These are phyloP conservation scores for Gonium pectorale DNA, from an alignment of 139 green algal genomes.

Conservation along the genomic window DNA sequence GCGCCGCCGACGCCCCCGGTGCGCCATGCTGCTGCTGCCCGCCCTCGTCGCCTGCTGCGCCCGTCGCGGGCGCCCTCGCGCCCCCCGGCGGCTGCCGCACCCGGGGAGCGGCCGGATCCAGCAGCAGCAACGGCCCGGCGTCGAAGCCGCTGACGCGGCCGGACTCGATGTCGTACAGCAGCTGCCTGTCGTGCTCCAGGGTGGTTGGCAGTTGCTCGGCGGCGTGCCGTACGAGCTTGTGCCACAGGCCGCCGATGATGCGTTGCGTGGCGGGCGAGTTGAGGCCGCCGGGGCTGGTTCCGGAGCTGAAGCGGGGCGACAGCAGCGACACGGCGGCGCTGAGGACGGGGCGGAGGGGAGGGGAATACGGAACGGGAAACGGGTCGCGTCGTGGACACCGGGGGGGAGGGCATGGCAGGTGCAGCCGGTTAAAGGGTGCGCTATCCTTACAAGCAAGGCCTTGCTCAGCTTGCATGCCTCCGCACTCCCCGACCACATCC, in stretches of 20 bases:
- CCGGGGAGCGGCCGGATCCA: background rate
- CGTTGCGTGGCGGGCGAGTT: constrained; percentile 37
- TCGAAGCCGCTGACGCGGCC: background rate
- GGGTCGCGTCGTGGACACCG: background rate
- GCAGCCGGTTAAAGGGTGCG: no score
- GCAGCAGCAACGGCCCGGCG: background rate
- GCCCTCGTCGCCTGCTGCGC: no score
- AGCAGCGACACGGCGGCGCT: constrained; percentile 21
- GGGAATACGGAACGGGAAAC: no score
- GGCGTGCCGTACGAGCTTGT: constrained; percentile 37
- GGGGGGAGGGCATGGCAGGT: background rate
- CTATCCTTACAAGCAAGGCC: no score
- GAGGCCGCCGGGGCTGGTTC: background rate
- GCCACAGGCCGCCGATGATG: constrained; percentile 30
- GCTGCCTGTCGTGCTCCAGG: background rate
- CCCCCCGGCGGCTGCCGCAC: no score
- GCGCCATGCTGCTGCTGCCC: no score
- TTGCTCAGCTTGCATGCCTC: no score
- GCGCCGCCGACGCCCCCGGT: no score
- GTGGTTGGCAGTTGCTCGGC: constrained; percentile 12
- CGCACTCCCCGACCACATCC: no score
- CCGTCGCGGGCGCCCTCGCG: no score
- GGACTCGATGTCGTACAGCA: background rate
- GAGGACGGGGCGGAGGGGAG: background rate
- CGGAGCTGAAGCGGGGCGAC: background rate